Evolutionary conservation across 495 filamentous ascomycete genomes (phyloP).

Genomic region (Penicillium tannophilum): DNA sequence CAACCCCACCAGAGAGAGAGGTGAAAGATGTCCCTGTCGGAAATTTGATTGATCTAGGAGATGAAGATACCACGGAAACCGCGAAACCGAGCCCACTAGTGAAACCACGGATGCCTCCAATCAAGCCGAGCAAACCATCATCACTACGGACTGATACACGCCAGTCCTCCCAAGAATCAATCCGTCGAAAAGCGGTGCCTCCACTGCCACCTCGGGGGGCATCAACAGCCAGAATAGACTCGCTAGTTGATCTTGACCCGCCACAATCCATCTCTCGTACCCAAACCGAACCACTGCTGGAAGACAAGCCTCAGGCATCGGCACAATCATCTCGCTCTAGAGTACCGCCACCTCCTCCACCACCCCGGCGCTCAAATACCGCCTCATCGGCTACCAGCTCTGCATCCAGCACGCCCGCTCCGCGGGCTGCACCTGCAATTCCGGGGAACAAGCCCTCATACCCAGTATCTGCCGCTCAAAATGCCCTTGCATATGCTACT

Average conservation of each 20-base stretch:
- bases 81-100: conserved; percentile 20
- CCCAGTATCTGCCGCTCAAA: conserved; percentile 33
- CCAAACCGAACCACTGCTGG: conserved; percentile 14
- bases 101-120: conserved; percentile 47
- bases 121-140: conserved; percentile 67
- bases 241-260: conserved; percentile 22
- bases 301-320: conserved; percentile 7
- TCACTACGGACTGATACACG: conserved; percentile 50
- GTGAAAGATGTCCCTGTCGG: conserved; percentile 46
- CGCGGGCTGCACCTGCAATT: conserved; percentile 6
- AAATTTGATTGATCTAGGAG: conserved; percentile 66
- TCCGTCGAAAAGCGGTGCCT: conserved; percentile 48
- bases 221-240: conserved; percentile 26
- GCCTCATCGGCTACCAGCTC: conserved; percentile 21
- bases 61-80: conserved; percentile 39
- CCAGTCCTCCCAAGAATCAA: conserved; percentile 15
- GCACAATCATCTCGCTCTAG: conserved; percentile 22
- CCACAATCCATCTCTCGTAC: conserved; percentile 16
- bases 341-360: conserved; percentile 35
- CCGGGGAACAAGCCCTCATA: conserved; percentile 33
- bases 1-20: conserved; percentile 21
- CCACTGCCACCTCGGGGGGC: conserved; percentile 45
- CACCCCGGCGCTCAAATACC: conserved; percentile 41
- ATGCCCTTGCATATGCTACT: conserved; percentile 38
- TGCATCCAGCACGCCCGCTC: conserved; percentile 14